Evolutionary conservation across 2,329 filamentous ascomycete species (phyloP).

Genomic region (Neofusicoccum cordaticola): DNA sequence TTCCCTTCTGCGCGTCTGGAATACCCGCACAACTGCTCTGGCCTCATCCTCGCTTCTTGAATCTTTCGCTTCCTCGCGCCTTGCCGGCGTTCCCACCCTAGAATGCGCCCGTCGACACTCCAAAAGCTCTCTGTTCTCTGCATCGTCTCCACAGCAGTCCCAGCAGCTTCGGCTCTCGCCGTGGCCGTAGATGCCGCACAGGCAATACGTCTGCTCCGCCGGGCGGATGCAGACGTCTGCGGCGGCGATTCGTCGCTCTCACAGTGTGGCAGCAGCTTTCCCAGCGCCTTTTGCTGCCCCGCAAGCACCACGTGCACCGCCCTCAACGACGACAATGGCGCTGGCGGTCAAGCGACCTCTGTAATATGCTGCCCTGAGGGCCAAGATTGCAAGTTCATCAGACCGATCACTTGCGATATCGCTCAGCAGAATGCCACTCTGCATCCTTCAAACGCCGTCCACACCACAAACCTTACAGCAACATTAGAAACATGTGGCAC

Average conservation of each 20-base stretch:
- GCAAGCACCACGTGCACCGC: constrained; percentile 53
- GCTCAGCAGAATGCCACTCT: constrained; percentile 57
- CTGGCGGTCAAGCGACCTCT: constrained; percentile 45
- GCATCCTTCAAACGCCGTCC: constrained; percentile 59
- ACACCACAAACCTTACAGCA: constrained; percentile 59
- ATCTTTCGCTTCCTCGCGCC: neutral
- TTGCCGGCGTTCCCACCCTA: constrained; percentile 5
- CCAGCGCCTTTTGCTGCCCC: constrained; percentile 66
- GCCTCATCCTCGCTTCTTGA: neutral
- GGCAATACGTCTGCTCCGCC: constrained; percentile 29
- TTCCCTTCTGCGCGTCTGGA: constrained; percentile 6
- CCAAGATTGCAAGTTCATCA: constrained; percentile 58
- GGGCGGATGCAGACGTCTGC: constrained; percentile 45
- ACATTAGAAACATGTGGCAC: constrained; percentile 57
- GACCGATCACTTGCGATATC: constrained; percentile 64
- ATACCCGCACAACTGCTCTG: neutral
- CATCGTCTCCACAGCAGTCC: constrained; percentile 27
- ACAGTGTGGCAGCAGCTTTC: constrained; percentile 56
- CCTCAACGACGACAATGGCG: constrained; percentile 58
- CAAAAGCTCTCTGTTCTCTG: constrained; percentile 33
- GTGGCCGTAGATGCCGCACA: constrained; percentile 25
- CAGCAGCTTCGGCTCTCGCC: constrained; percentile 22
- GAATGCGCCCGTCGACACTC: constrained; percentile 33
- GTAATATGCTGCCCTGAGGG: constrained; percentile 67
- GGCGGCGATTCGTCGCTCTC: constrained; percentile 46